A percentile compares a stretch with the other conserved stretches of the same genome.
phyloP scores from a whole-genome alignment of 2,329 filamentous ascomycete species.

The Coleophoma crateriformis region DNA sequence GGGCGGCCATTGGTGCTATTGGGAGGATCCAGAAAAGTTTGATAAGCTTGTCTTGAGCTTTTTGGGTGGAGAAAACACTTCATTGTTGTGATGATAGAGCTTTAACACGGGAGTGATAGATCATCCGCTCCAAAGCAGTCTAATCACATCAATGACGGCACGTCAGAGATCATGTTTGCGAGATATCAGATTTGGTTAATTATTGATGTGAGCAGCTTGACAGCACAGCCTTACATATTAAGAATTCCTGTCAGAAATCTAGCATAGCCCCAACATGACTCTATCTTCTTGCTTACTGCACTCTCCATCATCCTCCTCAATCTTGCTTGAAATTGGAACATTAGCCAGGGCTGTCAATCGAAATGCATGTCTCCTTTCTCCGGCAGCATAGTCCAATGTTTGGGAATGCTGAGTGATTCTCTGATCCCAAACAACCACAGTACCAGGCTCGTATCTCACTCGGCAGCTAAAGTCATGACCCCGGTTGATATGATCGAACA shows the following conservation, averaged over 20 bases:
- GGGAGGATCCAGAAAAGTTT: conserved; percentile 23
- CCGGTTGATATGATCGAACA: conserved; percentile 63
- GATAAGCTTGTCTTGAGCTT: conserved; percentile 17
- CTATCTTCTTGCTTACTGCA: conserved; percentile 12
- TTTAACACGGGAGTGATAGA: too few species aligned
- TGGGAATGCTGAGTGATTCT: conserved; percentile 32
- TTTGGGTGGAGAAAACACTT: conserved; percentile 5
- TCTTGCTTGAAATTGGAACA: conserved; percentile 16
- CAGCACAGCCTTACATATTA: background rate
- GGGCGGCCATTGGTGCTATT: conserved; percentile 29
- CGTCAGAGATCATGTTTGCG: too few species aligned
- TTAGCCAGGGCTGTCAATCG: conserved; percentile 20
- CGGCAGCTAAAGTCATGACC: conserved; percentile 68
- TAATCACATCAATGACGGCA: too few species aligned
- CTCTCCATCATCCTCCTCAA: conserved; percentile 21
- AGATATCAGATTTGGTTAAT: too few species aligned
- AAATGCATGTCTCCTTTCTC: conserved; percentile 20
- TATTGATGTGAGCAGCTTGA: too few species aligned
- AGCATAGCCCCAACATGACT: conserved; percentile 12
- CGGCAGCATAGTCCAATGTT: conserved; percentile 19
- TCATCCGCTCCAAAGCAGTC: too few species aligned
- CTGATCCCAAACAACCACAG: conserved; percentile 78
- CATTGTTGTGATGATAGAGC: background rate
- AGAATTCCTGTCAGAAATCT: background rate
- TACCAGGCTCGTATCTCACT: conserved; percentile 69